These are phyloP conservation scores for Russula dissimulans DNA, from an alignment of 768 basidiomycete species.

Conservation along the genomic window DNA sequence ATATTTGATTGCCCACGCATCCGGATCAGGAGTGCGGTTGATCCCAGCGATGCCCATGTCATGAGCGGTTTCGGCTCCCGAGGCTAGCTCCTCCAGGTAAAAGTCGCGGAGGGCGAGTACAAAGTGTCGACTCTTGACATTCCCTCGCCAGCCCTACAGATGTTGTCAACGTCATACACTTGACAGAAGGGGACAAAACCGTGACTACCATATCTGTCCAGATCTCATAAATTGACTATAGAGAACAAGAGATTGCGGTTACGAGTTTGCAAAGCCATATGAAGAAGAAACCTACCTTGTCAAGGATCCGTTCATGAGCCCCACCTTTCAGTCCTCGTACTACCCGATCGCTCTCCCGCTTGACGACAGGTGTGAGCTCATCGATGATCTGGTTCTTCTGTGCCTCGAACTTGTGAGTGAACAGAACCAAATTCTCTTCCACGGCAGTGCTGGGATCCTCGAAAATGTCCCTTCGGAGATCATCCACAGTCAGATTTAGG, in stretches of 20 bases:
- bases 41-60: neutral
- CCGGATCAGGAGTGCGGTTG: slow-evolving; percentile 2
- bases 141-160: slow-evolving; percentile 15
- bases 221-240: slow-evolving; percentile 4
- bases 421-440: slow-evolving; percentile 16
- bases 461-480: slow-evolving; percentile 18
- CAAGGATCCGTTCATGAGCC: slow-evolving; percentile 22
- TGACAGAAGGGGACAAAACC: neutral
- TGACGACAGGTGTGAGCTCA: slow-evolving; percentile 11
- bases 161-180: neutral
- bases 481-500: neutral
- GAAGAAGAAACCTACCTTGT: neutral
- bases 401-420: slow-evolving; percentile 21
- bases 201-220: slow-evolving; percentile 24
- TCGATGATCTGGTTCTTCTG: slow-evolving; percentile 14
- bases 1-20: slow-evolving; percentile 25
- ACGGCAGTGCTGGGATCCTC: slow-evolving; percentile 20
- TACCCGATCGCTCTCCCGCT: slow-evolving; percentile 15
- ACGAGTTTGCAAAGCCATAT: neutral
- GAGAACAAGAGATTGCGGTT: neutral
- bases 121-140: slow-evolving; percentile 15
- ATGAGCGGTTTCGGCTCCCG: neutral
- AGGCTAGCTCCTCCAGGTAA: slow-evolving; percentile 22
- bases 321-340: slow-evolving; percentile 19
- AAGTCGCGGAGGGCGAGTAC: slow-evolving; percentile 27